phyloP scores from a whole-genome alignment of 2,329 filamentous ascomycete genomes.

The Cladosporium sp. region DNA sequence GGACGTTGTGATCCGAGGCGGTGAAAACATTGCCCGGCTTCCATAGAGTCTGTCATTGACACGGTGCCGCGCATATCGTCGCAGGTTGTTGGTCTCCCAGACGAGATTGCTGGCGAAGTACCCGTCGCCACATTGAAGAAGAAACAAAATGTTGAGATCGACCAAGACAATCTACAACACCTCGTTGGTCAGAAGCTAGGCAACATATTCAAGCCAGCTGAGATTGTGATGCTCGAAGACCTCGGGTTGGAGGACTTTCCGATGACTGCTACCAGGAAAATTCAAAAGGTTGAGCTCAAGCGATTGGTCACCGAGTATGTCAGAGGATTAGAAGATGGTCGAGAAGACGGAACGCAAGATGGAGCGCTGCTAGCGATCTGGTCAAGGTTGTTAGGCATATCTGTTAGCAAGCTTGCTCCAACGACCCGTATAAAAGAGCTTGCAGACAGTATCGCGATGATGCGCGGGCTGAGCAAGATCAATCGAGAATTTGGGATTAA shows the following conservation, averaged over 20 bases:
- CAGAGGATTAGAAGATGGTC: not conserved
- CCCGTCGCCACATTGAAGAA: not conserved
- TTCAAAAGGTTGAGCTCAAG: not conserved
- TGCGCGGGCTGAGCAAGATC: conserved; percentile 9
- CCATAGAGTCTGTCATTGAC: conserved; percentile 22
- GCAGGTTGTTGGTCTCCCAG: conserved; percentile 26
- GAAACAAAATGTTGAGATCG: not conserved
- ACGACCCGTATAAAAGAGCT: not conserved
- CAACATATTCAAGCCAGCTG: not conserved
- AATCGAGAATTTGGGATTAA: not conserved
- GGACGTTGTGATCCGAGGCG: conserved; percentile 45
- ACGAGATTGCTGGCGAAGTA: conserved; percentile 27
- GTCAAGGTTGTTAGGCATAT: not conserved
- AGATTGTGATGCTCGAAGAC: not conserved
- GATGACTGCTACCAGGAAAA: not conserved
- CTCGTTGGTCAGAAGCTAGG: not conserved
- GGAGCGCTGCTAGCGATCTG: too few relatives aligned
- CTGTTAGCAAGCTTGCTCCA: not conserved
- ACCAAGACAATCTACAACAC: not conserved
- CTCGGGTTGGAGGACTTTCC: not conserved
- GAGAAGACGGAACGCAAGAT: too few relatives aligned
- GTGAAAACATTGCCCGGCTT: conserved; percentile 58
- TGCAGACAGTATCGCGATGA: conserved; percentile 13
- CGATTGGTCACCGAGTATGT: not conserved
- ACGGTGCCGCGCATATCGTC: not conserved